Evolutionary conservation across 805 yeast genomes (phyloP), one percentile per base, ranked within the genome.

Genomic region (Candida ovalis): DNA sequence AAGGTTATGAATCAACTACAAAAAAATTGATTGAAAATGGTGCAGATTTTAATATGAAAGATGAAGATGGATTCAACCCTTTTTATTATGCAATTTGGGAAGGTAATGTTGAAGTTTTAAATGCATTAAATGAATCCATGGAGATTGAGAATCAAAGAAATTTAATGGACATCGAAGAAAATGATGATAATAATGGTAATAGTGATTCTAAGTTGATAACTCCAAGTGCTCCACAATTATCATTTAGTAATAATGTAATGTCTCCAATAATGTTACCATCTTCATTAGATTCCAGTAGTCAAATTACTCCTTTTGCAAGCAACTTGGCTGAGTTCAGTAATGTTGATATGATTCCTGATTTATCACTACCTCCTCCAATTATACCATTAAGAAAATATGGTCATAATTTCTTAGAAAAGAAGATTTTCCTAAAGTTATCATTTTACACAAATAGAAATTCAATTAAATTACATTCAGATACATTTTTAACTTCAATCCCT

Each of bases 321-420:
- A 30, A 30, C 15, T 17, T 30, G 4, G 42, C 60, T 3, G 65
- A 59, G 19, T 44, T 57, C n/a, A 58, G 53, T 25, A 78, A 74
- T 23, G 70, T 80, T 7, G 96, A 89, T 55, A 76, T 82, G 17
- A 92, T 94, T 46, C 98, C 99, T 0, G 96, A 89, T 58, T 76
- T 94, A 43, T 81, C 90, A 21, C 73, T 94, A 49, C 99, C 99
- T 0, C 99, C 99, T 1, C 99, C 99, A 3, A 88, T 94, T 46
- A 81, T 94, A 44, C 99, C 99, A 0, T 71, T 94, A 46, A 77
- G 97, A 59, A 80, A 96, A 58, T 94, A 94, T 63, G 99, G 99
- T 15, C 99, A 94, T 67, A 94, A 89, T 64, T 94, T 90, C 71
- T 70, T 94, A 60, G 98, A 94, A 62, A 88, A 87, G 63, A 89